phyloP scores from a whole-genome alignment of 306 rosid genomes.

The Trichosanthes truncata region DNA sequence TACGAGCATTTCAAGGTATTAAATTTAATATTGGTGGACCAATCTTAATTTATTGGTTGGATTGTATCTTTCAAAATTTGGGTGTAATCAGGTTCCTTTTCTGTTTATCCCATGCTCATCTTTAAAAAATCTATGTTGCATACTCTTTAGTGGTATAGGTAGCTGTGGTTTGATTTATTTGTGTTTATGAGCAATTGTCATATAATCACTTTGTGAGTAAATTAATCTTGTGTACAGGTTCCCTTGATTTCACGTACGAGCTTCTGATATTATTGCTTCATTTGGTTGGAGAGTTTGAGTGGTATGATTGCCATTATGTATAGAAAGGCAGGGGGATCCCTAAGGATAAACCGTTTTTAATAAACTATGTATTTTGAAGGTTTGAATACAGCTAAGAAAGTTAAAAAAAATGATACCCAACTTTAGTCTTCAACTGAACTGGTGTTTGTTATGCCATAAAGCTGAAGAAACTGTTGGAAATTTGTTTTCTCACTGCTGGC shows the following conservation, averaged over 20 bases:
- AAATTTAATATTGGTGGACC: conserved; percentile 4
- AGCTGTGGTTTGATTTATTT: background rate
- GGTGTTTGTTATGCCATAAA: background rate
- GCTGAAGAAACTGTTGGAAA: background rate
- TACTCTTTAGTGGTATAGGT: background rate
- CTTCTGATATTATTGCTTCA: background rate
- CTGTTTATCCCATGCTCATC: background rate
- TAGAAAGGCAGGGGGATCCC: background rate
- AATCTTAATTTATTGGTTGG: background rate
- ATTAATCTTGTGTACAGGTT: background rate
- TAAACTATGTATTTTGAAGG: background rate
- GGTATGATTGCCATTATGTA: background rate
- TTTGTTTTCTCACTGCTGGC: background rate
- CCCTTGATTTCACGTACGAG: background rate
- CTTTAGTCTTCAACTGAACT: background rate
- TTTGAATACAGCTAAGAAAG: background rate
- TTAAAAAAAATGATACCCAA: background rate
- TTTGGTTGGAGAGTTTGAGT: background rate
- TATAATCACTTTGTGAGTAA: background rate
- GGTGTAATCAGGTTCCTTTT: background rate
- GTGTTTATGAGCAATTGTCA: background rate
- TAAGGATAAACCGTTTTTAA: background rate
- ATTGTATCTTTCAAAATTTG: background rate
- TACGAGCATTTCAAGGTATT: conserved; percentile 93
- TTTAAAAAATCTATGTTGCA: background rate